These are phyloP conservation scores for Cruciata laevipes DNA, from an alignment of 257 asterid genomes.

Conservation along the genomic window DNA sequence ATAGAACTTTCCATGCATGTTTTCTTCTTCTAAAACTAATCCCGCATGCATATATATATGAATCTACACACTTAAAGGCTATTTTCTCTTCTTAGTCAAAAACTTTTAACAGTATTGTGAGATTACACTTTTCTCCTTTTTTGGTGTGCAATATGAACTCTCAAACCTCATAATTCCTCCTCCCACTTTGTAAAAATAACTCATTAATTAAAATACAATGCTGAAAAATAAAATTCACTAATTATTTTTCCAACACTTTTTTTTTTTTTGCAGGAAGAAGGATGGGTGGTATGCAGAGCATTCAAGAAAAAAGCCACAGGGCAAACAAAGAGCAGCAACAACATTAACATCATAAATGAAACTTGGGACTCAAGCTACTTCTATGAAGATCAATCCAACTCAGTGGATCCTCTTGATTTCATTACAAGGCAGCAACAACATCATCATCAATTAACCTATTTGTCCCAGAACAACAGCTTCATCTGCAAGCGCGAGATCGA, in stretches of 20 bases:
- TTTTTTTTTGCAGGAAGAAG: slow-evolving; percentile 46
- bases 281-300: slow-evolving; percentile 75
- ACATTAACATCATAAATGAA: slow-evolving; percentile 15
- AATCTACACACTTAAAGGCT: not conserved
- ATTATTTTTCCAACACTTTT: not conserved
- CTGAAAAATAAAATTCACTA: not conserved
- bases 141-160: slow-evolving; percentile 3
- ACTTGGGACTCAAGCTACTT: slow-evolving; percentile 47
- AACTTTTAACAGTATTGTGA: not conserved
- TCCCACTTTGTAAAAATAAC: slow-evolving; percentile 4
- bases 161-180: slow-evolving; percentile 2
- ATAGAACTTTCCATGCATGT: slow-evolving; percentile 9
- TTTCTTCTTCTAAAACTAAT: slow-evolving; percentile 3
- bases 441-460: slow-evolving; percentile 17
- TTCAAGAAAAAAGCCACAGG: slow-evolving; percentile 49
- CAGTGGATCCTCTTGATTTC: slow-evolving; percentile 32
- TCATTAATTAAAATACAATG: too few species aligned
- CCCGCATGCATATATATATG: slow-evolving; percentile 1
- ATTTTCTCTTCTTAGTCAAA: slow-evolving; percentile 8
- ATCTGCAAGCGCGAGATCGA: slow-evolving; percentile 48
- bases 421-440: slow-evolving; percentile 20
- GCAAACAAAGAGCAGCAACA: slow-evolving; percentile 38
- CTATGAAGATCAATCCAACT: slow-evolving; percentile 31
- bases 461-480: slow-evolving; percentile 18
- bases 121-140: slow-evolving; percentile 12